Percentiles rank a stretch among this genome's conserved stretches.
These are phyloP conservation scores for Leucogyrophana mollusca DNA, from an alignment of 768 basidiomycete genomes.

Conservation along the genomic window DNA sequence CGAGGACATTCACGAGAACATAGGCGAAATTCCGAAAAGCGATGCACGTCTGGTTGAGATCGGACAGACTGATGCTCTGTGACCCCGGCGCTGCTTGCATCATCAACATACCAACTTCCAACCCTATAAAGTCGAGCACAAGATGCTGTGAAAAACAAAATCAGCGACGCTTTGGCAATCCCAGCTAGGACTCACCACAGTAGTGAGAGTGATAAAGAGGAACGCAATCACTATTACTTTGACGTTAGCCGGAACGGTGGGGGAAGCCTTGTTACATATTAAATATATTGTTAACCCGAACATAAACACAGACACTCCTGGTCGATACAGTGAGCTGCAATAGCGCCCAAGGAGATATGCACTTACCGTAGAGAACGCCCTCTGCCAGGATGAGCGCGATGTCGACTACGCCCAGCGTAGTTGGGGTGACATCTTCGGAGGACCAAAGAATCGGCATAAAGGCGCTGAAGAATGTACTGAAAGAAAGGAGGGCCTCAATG, in stretches of 20 bases:
- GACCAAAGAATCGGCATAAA: no score
- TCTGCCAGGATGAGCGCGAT: no score
- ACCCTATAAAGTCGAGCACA: conserved; percentile 20
- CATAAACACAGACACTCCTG: conserved; percentile 36
- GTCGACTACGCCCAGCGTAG: no score
- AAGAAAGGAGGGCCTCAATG: no score
- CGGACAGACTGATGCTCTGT: not conserved
- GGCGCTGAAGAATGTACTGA: no score
- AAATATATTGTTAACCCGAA: conserved; percentile 28
- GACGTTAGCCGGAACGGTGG: conserved; percentile 11
- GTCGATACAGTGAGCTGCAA: not conserved
- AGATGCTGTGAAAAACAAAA: conserved; percentile 22
- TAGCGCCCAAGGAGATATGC: no score
- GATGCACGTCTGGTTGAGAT: no score
- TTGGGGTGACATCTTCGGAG: no score
- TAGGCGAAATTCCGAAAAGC: no score
- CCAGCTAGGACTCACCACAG: conserved; percentile 16
- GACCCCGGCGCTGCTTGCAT: conserved; percentile 9
- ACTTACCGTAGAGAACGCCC: no score
- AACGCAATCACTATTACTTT: conserved; percentile 21
- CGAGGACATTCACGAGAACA: no score
- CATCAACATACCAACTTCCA: conserved; percentile 24
- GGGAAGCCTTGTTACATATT: conserved; percentile 6
- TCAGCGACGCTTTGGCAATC: no score
- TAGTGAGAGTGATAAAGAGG: conserved; percentile 28